Conservation (phyloP, 2,329 filamentous ascomycete genomes). For the Diaporthe nobilis region DNA sequence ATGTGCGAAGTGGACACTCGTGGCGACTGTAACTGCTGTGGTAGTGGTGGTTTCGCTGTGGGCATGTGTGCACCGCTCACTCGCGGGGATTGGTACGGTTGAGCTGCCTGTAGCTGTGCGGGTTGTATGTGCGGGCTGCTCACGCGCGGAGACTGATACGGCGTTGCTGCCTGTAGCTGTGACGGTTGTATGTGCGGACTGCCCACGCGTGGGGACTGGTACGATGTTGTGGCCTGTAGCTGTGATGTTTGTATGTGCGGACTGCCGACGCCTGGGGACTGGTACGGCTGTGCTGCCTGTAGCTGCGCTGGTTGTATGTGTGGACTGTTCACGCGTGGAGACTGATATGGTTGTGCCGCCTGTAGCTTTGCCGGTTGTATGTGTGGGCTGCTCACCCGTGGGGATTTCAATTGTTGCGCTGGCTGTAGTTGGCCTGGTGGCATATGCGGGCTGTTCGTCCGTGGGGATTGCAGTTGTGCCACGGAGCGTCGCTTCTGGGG, state of each 20-base stretch:
- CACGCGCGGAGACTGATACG: not conserved
- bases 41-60: not conserved
- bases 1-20: not conserved
- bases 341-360: not conserved
- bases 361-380: conserved; percentile 28
- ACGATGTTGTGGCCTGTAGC: conserved; percentile 4
- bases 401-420: not conserved
- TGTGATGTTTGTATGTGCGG: conserved; percentile 29
- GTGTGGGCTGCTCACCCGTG: not conserved
- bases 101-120: conserved; percentile 7
- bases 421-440: conserved; percentile 3
- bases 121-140: conserved; percentile 11
- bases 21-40: conserved; percentile 6
- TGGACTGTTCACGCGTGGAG: not conserved
- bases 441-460: conserved; percentile 24
- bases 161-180: conserved; percentile 17
- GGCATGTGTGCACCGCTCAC: conserved; percentile 1
- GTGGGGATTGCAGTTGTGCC: conserved; percentile 29
- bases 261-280: not conserved
- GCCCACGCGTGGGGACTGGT: not conserved
- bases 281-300: conserved; percentile 12
- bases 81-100: conserved; percentile 21
- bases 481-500: conserved; percentile 17
- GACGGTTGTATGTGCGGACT: conserved; percentile 21
- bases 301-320: conserved; percentile 23